Base-by-base conservation (phyloP, 305 asterid species). In the Ajuga reptans region DNA sequence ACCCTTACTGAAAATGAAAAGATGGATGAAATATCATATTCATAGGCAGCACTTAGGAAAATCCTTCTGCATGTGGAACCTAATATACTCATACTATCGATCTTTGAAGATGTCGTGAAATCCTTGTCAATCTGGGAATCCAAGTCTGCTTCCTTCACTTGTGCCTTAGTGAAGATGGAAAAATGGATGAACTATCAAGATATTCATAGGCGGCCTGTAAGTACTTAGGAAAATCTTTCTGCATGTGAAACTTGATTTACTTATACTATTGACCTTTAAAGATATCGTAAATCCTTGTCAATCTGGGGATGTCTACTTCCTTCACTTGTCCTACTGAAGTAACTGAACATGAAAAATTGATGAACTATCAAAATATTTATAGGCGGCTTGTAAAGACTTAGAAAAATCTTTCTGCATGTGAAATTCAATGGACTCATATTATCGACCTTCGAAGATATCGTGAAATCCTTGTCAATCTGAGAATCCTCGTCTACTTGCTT, bases 331-430 rank as follows among this genome's bases (percentile, higher is more conserved):
- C 72, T 64, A n/a, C n/a, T n/a, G n/a, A n/a, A n/a, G n/a, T n/a
- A 17, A 9, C 21, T 64, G 73, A 64, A 46, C 18, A 43, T 75
- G 55, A 46, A 41, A 21, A 71, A 21, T 27, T 2, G 68, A 54
- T 16, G 71, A 66, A 42, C 47, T 66, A 15, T 58, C 43, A 33
- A 24, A 3, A 45, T 77, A 60, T 21, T 21, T 21, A 21, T 1
- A 21, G 27, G 27, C 27, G 27, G 27, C 27, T 21, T 21, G 27
- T 21, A 21, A 6, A 16, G 46, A 11, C 29, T 47, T 70, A n/a
- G 58, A 45, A 56, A 66, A 31, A 41, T 68, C 17, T 21, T 15
- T 66, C 10, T 52, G 47, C 64, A n/a, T 53, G 36, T 43, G 73
- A 63, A 61, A 31, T 27, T 24, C 50, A 52, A 50, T 31, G 57